phyloP scores from a whole-genome alignment of 495 filamentous ascomycete species.

The Hypoxylon lienhwacheense region DNA sequence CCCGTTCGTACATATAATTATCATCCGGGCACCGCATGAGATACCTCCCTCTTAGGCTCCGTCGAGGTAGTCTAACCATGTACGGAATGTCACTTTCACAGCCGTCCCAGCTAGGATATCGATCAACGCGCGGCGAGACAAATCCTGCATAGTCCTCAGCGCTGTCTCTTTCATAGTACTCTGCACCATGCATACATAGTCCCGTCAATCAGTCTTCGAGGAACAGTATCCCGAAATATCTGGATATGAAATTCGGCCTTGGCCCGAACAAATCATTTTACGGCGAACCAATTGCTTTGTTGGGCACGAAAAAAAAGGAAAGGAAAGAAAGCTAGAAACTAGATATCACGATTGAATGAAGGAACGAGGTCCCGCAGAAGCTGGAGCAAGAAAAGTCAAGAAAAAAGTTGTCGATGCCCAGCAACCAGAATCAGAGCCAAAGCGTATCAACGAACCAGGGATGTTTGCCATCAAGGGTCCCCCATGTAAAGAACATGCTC shows the following conservation, averaged over 20 bases:
- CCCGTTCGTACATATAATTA: constrained; percentile 4
- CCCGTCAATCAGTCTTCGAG: constrained; percentile 9
- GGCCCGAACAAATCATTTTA: constrained; percentile 17
- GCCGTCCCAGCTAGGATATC: constrained; percentile 27
- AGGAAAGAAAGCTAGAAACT: no score
- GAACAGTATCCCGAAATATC: not conserved
- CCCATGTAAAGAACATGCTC: constrained; percentile 31
- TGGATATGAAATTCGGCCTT: not conserved
- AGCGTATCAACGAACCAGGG: constrained; percentile 25
- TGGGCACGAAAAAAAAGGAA: not conserved
- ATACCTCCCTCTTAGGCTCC: constrained; percentile 7
- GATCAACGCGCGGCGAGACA: constrained; percentile 29
- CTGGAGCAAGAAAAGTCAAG: constrained; percentile 1
- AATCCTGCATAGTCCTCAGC: constrained; percentile 20
- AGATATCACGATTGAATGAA: constrained; percentile 5
- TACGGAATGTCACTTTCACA: constrained; percentile 31
- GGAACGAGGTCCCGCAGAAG: constrained; percentile 16
- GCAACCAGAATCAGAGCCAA: constrained; percentile 31
- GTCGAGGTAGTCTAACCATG: constrained; percentile 23
- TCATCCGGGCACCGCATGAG: constrained; percentile 5
- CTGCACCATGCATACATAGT: not conserved
- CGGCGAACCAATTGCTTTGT: not conserved
- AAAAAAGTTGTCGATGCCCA: constrained; percentile 18
- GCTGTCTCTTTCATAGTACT: constrained; percentile 2
- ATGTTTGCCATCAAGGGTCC: no score